Evolutionary conservation across 805 yeast species (phyloP).

Genomic region (Spathaspora arborariae): DNA sequence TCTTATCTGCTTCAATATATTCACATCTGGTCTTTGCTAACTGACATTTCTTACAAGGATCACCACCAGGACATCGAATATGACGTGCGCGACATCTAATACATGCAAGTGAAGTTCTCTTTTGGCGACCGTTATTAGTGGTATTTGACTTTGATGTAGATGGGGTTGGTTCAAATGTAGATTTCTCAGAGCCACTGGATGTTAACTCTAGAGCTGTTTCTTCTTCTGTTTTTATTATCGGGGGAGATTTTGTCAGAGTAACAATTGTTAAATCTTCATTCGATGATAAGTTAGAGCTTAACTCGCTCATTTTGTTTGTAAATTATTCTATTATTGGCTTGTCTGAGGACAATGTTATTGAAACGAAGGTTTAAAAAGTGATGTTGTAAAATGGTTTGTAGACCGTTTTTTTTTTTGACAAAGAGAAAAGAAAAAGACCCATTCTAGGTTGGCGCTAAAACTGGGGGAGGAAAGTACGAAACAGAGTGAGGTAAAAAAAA

Average conservation of each 20-base stretch:
- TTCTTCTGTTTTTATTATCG: background rate
- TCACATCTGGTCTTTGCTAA: conserved; percentile 58
- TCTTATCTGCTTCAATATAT: conserved; percentile 67
- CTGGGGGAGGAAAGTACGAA: too few species aligned
- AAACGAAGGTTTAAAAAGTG: too few species aligned
- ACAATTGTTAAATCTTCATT: background rate
- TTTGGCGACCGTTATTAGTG: conserved; percentile 12
- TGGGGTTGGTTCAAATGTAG: background rate
- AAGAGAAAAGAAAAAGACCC: too few species aligned
- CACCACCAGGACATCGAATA: conserved; percentile 74
- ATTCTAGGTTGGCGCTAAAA: too few species aligned
- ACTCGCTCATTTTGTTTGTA: conserved; percentile 2
- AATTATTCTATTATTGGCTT: too few species aligned
- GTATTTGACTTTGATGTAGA: background rate
- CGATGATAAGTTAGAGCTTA: background rate
- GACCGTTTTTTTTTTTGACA: too few species aligned
- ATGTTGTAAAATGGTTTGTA: too few species aligned
- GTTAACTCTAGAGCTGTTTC: conserved; percentile 2
- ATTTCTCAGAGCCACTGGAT: background rate
- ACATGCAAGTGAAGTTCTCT: conserved; percentile 46
- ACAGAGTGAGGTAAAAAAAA: too few species aligned
- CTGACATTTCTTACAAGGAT: conserved; percentile 64
- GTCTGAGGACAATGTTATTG: too few species aligned
- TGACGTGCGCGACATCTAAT: conserved; percentile 68
- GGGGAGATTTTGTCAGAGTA: background rate